Conservation (phyloP, 768 basidiomycete species). For the Kwoniella dejecticola region DNA sequence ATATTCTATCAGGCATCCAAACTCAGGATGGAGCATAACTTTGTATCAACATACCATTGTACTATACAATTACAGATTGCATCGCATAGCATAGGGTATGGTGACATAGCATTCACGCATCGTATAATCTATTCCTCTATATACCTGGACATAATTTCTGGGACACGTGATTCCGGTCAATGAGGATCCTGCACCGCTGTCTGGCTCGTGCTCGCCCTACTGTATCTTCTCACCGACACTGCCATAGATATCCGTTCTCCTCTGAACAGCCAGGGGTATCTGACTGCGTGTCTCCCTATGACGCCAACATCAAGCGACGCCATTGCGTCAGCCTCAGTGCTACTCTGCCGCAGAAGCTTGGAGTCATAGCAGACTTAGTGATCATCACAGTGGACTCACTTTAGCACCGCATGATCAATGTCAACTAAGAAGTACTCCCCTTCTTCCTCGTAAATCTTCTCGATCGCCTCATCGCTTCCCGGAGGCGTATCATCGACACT, state of each 20-base stretch:
- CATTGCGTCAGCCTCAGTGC: too few relatives aligned
- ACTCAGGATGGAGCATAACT: neutral
- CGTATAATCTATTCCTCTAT: too few relatives aligned
- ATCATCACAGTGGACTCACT: constrained; percentile 22
- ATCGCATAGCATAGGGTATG: neutral
- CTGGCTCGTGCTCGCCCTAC: too few relatives aligned
- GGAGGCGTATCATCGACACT: constrained; percentile 43
- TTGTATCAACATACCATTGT: neutral
- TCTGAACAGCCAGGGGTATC: constrained; percentile 48
- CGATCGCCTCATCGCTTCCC: constrained; percentile 15
- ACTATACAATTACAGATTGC: neutral
- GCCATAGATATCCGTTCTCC: constrained; percentile 44
- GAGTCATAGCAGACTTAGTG: neutral
- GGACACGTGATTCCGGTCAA: too few relatives aligned
- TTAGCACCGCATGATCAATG: constrained; percentile 33
- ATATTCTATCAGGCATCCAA: neutral
- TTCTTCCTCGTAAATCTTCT: constrained; percentile 25
- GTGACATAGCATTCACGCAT: too few relatives aligned
- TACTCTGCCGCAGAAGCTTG: too few relatives aligned
- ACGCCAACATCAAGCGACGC: neutral
- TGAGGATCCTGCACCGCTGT: too few relatives aligned
- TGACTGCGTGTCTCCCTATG: constrained; percentile 33
- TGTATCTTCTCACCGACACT: constrained; percentile 29
- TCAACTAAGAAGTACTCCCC: constrained; percentile 42
- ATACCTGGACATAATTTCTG: too few relatives aligned